A percentile compares a stretch with the other conserved stretches of the same genome.
Evolutionary conservation across 2,329 filamentous ascomycete species (phyloP).

Genomic region (Thermoascus crustaceus): DNA sequence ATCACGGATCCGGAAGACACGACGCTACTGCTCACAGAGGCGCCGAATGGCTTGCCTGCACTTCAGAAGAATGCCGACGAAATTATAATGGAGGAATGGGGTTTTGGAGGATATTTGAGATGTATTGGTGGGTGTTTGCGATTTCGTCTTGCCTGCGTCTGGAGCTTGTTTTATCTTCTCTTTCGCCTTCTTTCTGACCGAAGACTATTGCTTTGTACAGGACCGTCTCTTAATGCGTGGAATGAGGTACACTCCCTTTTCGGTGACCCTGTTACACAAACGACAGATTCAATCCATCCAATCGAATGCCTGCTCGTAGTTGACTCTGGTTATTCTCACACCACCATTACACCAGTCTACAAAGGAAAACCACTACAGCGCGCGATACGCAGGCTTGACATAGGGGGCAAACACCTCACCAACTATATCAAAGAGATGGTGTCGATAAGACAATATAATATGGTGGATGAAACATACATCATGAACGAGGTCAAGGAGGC

Average conservation of each 20-base stretch:
- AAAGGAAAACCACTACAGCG: conserved; percentile 71
- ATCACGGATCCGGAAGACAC: conserved; percentile 63
- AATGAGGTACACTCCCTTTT: conserved; percentile 66
- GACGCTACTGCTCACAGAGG: conserved; percentile 77
- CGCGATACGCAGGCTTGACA: conserved; percentile 74
- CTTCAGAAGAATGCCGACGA: conserved; percentile 89
- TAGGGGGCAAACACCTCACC: conserved; percentile 87
- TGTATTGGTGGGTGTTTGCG: conserved; percentile 52
- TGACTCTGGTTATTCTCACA: conserved; percentile 89
- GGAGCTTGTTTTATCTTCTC: not conserved
- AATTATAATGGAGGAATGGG: conserved; percentile 95
- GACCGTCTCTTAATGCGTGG: conserved; percentile 70
- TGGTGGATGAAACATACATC: conserved; percentile 87
- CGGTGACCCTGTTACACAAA: conserved; percentile 44
- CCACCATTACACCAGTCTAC: conserved; percentile 79
- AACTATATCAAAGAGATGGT: conserved; percentile 87
- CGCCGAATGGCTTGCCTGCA: conserved; percentile 70
- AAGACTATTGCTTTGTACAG: conserved; percentile 33
- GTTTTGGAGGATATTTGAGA: conserved; percentile 78
- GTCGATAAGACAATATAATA: conserved; percentile 86
- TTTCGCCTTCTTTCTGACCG: not conserved
- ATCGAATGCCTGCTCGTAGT: conserved; percentile 79
- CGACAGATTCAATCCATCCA: conserved; percentile 43
- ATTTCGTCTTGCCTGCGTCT: not conserved
- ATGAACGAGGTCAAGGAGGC: conserved; percentile 95